Percentiles rank a stretch among this genome's conserved stretches.
Evolutionary conservation across 805 yeast genomes (phyloP).

Genomic region (Candida railenensis): DNA sequence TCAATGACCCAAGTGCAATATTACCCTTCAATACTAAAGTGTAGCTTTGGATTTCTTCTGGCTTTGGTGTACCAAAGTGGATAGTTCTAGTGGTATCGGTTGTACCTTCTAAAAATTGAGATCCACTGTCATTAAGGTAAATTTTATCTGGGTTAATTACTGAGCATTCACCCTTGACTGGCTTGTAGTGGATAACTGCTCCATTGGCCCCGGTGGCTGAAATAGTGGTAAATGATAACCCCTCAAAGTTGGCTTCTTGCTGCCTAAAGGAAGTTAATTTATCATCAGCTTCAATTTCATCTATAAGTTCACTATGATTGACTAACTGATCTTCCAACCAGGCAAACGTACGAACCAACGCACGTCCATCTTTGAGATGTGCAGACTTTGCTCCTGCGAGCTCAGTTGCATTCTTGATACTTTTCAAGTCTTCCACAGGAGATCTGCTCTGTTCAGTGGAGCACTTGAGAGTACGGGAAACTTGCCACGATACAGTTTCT

Average conservation of each 20-base stretch:
- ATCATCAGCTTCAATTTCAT: constrained; percentile 62
- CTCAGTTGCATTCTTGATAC: constrained; percentile 50
- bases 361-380: constrained; percentile 59
- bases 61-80: constrained; percentile 49
- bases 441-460: constrained; percentile 29
- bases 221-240: constrained; percentile 72
- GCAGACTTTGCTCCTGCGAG: constrained; percentile 50
- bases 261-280: constrained; percentile 38
- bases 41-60: constrained; percentile 48
- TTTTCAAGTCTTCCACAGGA: constrained; percentile 50
- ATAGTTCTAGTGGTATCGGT: constrained; percentile 64
- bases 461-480: constrained; percentile 33
- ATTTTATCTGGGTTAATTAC: constrained; percentile 52
- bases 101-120: constrained; percentile 63
- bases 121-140: constrained; percentile 58
- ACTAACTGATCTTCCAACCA: constrained; percentile 59
- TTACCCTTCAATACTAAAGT: constrained; percentile 61
- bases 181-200: constrained; percentile 74
- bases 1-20: constrained; percentile 45
- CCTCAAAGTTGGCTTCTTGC: constrained; percentile 50
- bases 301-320: constrained; percentile 38
- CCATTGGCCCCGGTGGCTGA: constrained; percentile 77
- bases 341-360: constrained; percentile 51
- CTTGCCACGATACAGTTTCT: constrained; percentile 38
- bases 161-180: constrained; percentile 42